Base-by-base conservation (phyloP, 1,284 basidiomycete species). In the Cutaneotrichosporon sp. region DNA sequence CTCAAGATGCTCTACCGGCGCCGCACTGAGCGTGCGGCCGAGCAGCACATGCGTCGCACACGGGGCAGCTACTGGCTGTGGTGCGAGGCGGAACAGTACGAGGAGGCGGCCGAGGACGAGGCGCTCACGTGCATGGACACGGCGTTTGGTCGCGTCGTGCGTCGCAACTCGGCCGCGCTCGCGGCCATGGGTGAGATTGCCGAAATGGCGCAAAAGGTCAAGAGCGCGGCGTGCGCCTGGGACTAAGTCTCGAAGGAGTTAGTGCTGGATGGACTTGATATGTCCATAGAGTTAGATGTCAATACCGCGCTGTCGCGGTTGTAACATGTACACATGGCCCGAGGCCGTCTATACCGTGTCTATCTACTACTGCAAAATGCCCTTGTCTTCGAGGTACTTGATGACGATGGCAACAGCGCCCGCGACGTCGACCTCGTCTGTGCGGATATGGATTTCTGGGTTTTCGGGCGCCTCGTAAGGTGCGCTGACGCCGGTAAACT, bases 391-490 rank as follows among this genome's bases (percentile, higher is more conserved):
- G 59, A 99, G 84, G 78, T 97, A 97, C 62, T 86, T 80, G 30
- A 83, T 81, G 69, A 98, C 92, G 55, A 83, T 79, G 58, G 81
- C 79, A 42, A 97, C 92, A 48, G 89, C 85, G 52, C 87, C 84
- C 37, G 81, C 79, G 42, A 98, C 86, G 61, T 86, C 83, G 33
- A 80, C 81, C 74, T 90, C 81, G 72, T 88, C 83, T 5, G 94
- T 97, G 69, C 82, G 84, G 73, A 99, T 88, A 77, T 96, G 92
- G 56, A 99, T 84, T 76, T 98, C 96, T 38, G 94, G 85, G 15
- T 78, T 78, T 54, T 80, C 79, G 7, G 96, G 94, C 8, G 85
- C 83, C 76, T 99, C 96, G 74, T 98, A 98, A 9, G 96, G 96
- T 3, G 96, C 91, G 35, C 90, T 93, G 69, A 99, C 87, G 12